Base-by-base conservation (phyloP, 176 grass and related monocot genomes). In the Tillandsia fasciculata region DNA sequence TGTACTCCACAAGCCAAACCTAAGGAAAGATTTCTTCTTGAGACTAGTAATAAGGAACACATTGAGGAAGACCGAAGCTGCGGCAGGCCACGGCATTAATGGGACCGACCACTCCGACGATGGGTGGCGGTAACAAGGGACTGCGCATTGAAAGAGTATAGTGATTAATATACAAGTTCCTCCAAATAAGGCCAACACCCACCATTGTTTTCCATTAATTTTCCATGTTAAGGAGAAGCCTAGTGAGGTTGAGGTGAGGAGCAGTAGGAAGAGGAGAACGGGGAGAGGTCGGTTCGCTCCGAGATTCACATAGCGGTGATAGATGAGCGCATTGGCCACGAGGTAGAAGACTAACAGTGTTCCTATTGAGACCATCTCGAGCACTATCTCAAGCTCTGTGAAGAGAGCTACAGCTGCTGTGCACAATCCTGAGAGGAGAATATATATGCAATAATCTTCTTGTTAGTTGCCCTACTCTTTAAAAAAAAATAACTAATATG, bases 281-380 rank as follows among this genome's bases (percentile, higher is more conserved):
- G 75, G 65, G 8, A 57, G 65, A n/a, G 18, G 52, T 2, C 47
- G 33, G 20, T 47, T 61, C 51, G 0, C 54, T 51, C 64, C 8
- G 9, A 77, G 42, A 33, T 50, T 51, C 29, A 69, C 75, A 3
- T 69, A 69, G 8, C 75, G 65, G 5, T 53, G 52, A 12, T 77
- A 77, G 75, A 77, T 2, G 15, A 77, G 65, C 9, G 75, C 75
- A 54, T 69, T 69, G 52, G 66, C 75, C 11, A 77, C 75, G 12
- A 77, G 66, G 52, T 69, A 69, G 65, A 77, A 77, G 2, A 77
- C 75, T 22, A 77, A 42, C 42, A 63, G 75, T 5, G 75, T 77
- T 22, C 75, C 75, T 47, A 77, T 77, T 28, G 75, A 77, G 59
- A 69, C 63, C 75, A 77, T 69, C 28, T 77, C 75, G 2, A 77